phyloP scores from a whole-genome alignment of 345 rosid species.

The Acer negundo region DNA sequence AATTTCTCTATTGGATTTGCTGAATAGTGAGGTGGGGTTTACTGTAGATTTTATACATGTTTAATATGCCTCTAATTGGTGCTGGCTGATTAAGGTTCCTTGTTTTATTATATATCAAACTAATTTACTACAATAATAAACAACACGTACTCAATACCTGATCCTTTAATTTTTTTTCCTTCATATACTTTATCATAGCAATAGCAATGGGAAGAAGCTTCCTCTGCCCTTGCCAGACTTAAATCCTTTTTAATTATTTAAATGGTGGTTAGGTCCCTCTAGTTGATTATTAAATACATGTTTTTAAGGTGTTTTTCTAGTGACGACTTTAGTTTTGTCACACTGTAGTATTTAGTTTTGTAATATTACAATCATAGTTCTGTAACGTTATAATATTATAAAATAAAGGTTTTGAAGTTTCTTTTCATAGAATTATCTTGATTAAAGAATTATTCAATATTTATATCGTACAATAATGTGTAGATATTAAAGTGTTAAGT shows the following conservation, averaged over 20 bases:
- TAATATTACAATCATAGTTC: no score
- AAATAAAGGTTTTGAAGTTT: no score
- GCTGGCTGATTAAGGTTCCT: neutral
- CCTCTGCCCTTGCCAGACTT: neutral
- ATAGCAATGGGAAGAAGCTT: neutral
- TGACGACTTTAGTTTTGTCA: no score
- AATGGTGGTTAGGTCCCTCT: neutral
- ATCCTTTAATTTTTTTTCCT: neutral
- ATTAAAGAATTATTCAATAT: no score
- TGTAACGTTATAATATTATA: no score
- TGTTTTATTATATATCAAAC: no score
- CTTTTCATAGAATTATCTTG: no score
- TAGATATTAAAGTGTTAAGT: neutral
- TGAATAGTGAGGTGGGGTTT: neutral
- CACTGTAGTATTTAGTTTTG: no score
- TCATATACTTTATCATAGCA: neutral
- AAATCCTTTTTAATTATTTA: neutral
- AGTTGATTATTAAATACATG: neutral
- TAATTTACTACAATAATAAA: neutral
- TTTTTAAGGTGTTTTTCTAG: no score
- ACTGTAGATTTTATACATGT: slow-evolving; percentile 11
- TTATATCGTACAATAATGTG: no score
- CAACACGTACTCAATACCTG: neutral
- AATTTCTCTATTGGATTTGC: slow-evolving; percentile 6
- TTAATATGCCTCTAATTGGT: neutral